Conservation (phyloP, 768 basidiomycete genomes). For the Jaapia argillacea region DNA sequence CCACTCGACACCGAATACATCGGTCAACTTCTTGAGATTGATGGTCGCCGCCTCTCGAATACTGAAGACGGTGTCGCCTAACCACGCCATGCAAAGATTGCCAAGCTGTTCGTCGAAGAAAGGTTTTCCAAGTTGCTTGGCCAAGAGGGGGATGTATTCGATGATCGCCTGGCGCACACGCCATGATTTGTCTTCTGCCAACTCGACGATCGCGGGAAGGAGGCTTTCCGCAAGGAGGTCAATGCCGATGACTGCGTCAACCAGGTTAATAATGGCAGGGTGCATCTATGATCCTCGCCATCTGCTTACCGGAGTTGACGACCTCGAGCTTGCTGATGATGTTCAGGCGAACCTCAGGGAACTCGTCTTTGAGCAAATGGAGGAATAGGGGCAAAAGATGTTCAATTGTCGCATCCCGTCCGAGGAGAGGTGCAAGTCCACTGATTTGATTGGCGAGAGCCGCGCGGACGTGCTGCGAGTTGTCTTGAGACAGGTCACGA, state of each 20-base stretch:
- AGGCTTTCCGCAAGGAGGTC: conserved; percentile 90
- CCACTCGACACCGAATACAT: conserved; percentile 99
- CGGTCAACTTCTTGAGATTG: conserved; percentile 93
- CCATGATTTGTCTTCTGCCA: conserved; percentile 99
- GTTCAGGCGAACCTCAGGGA: conserved; percentile 94
- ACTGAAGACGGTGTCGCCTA: conserved; percentile 96
- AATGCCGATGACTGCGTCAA: conserved; percentile 83
- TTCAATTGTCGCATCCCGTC: conserved; percentile 90
- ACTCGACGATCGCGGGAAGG: conserved; percentile 92
- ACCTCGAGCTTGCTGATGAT: conserved; percentile 98
- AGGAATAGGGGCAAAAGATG: conserved; percentile 95
- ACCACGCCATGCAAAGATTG: conserved; percentile 97
- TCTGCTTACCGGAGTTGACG: conserved; percentile 73
- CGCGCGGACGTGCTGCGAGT: conserved; percentile 94
- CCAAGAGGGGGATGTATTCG: conserved; percentile 97
- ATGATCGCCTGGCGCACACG: conserved; percentile 99
- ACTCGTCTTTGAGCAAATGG: conserved; percentile 95
- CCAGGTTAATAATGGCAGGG: conserved; percentile 7
- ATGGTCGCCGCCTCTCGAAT: conserved; percentile 97
- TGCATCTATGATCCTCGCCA: no score
- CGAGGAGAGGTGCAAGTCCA: conserved; percentile 89
- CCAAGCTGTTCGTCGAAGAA: conserved; percentile 98
- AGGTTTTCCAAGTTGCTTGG: conserved; percentile 91
- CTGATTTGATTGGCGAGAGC: conserved; percentile 94
- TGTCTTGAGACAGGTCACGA: conserved; percentile 85